These are phyloP conservation scores for Ustilaginoidea virens DNA, from an alignment of 2,329 filamentous ascomycete species.

Conservation along the genomic window DNA sequence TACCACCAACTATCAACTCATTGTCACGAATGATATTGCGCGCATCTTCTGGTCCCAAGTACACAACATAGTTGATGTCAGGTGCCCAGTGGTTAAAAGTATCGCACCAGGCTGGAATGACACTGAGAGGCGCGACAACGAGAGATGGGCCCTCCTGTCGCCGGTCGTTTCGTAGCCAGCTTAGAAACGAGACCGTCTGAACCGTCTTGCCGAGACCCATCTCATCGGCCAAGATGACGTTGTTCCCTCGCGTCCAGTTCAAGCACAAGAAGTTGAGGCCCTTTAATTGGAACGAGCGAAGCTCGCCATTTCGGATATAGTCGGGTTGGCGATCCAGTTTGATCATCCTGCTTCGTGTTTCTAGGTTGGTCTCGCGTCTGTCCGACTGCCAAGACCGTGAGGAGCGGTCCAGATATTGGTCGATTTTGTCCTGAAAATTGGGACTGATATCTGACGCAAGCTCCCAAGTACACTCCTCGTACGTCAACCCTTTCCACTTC, in stretches of 20 bases:
- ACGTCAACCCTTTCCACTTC: constrained; percentile 92
- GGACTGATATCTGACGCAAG: constrained; percentile 55
- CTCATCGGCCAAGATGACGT: constrained; percentile 94
- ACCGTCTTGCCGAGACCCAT: constrained; percentile 99
- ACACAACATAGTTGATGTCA: constrained; percentile 92
- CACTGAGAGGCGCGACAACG: constrained; percentile 91
- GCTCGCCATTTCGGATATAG: constrained; percentile 71
- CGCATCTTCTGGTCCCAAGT: constrained; percentile 77
- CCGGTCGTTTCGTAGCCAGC: constrained; percentile 85
- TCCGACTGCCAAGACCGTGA: constrained; percentile 71
- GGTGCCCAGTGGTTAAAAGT: constrained; percentile 95
- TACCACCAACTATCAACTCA: constrained; percentile 75
- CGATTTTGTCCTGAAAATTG: constrained; percentile 77
- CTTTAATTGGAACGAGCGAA: constrained; percentile 85
- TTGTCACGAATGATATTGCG: constrained; percentile 80
- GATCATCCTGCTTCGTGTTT: constrained; percentile 58
- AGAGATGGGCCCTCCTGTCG: constrained; percentile 88
- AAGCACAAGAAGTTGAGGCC: constrained; percentile 91
- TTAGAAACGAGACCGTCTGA: constrained; percentile 91
- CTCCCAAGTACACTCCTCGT: constrained; percentile 95
- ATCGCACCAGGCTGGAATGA: constrained; percentile 95
- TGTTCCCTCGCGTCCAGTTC: constrained; percentile 89
- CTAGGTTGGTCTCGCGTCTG: constrained; percentile 56
- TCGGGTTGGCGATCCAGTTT: constrained; percentile 67
- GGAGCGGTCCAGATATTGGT: constrained; percentile 75